Evolutionary conservation across 441 rosid genomes (phyloP).

Genomic region (Populus hybrid): DNA sequence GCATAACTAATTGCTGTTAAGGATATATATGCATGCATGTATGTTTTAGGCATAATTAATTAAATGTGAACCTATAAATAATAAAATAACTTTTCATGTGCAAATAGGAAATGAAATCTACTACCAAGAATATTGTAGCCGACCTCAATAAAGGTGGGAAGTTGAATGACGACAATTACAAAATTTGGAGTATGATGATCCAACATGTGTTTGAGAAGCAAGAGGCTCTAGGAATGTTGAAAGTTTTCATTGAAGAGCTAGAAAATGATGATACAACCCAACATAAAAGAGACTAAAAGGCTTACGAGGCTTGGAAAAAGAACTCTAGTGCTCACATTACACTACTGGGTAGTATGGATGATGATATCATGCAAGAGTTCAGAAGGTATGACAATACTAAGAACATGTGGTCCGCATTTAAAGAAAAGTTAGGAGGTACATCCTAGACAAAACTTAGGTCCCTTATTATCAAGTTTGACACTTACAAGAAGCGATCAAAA

Average conservation of each 20-base stretch:
- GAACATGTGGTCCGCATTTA: not conserved
- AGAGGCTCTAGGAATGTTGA: not conserved
- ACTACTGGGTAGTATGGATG: not conserved
- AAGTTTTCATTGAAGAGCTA: not conserved
- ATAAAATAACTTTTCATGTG: not conserved
- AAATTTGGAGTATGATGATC: not conserved
- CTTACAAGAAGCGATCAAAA: not conserved
- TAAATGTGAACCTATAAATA: not conserved
- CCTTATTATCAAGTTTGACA: not conserved
- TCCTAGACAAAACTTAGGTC: not conserved
- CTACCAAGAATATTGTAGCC: not conserved
- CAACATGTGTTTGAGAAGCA: not conserved
- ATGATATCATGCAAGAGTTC: not conserved
- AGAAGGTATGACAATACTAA: not conserved
- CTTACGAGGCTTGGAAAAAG: not conserved
- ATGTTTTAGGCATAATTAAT: not conserved
- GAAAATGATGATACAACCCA: not conserved
- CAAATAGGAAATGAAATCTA: not conserved
- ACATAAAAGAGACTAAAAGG: not conserved
- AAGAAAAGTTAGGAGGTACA: not conserved
- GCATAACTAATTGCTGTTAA: too few species aligned
- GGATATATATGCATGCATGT: too few species aligned
- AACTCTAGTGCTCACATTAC: not conserved
- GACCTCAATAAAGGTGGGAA: not conserved
- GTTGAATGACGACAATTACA: conserved; percentile 1